Percentiles rank a stretch among this genome's conserved stretches.
Conservation (phyloP, 345 rosid species). For the Gossypium herbaceum region DNA sequence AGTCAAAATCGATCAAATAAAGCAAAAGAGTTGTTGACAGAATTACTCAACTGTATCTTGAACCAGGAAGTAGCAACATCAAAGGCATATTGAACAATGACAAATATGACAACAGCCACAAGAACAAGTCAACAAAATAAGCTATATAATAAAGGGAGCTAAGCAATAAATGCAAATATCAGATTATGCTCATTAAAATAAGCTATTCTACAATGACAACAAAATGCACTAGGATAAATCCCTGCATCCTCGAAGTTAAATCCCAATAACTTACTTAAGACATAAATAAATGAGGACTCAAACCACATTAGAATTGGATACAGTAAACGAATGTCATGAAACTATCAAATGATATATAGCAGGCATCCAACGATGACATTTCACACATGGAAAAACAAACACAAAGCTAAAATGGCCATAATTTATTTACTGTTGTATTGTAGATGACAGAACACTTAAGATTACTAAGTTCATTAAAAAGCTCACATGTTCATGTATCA, state of each 20-base stretch:
- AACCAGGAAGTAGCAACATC: not conserved
- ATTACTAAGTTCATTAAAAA: not conserved
- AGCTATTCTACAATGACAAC: not conserved
- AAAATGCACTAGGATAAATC: too few species aligned
- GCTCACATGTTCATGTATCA: not conserved
- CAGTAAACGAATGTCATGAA: not conserved
- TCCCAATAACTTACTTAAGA: not conserved
- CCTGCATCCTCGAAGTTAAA: too few species aligned
- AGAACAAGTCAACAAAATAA: too few species aligned
- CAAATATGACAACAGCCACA: not conserved
- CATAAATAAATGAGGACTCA: not conserved
- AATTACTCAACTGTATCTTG: not conserved
- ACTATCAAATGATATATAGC: not conserved
- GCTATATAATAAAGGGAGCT: too few species aligned
- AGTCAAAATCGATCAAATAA: not conserved
- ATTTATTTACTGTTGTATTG: not conserved
- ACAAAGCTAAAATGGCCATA: not conserved
- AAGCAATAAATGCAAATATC: not conserved
- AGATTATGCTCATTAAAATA: not conserved
- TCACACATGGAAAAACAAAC: not conserved
- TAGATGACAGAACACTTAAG: not conserved
- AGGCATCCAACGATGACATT: not conserved
- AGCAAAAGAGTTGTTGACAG: not conserved
- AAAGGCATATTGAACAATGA: not conserved
- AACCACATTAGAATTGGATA: not conserved